Conservation (phyloP, 306 rosid genomes). For the Dryas drummondii region DNA sequence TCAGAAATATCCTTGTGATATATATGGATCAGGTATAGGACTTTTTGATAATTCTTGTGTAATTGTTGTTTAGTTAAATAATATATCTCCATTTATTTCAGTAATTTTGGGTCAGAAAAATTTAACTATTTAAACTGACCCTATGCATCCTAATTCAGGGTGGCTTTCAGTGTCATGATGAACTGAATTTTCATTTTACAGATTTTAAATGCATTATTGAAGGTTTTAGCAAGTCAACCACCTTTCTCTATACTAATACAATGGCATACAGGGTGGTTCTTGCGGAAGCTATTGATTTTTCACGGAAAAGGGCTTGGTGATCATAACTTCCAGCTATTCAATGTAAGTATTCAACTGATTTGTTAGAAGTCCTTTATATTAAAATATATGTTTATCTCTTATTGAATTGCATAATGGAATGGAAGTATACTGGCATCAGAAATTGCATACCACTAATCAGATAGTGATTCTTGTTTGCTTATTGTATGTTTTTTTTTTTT, state of each 20-base stretch:
- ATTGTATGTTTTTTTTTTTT: not conserved
- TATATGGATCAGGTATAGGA: constrained; percentile 54
- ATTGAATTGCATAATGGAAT: not conserved
- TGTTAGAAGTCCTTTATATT: not conserved
- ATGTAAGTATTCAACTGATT: constrained; percentile 49
- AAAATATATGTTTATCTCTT: not conserved
- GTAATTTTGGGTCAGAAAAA: not conserved
- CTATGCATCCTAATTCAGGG: constrained; percentile 18
- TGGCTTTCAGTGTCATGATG: constrained; percentile 25
- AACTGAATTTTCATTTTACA: constrained; percentile 38
- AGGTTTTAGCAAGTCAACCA: constrained; percentile 61
- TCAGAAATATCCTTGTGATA: constrained; percentile 42
- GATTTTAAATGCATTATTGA: constrained; percentile 71
- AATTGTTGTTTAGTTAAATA: not conserved
- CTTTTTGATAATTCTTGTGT: constrained; percentile 2
- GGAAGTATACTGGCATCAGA: not conserved
- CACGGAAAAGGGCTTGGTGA: constrained; percentile 38
- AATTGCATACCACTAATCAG: not conserved
- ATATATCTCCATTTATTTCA: constrained; percentile 7
- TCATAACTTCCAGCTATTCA: constrained; percentile 51
- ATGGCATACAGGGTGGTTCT: constrained; percentile 87
- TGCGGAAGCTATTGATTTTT: constrained; percentile 55
- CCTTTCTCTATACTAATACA: constrained; percentile 48
- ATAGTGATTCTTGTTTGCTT: not conserved
- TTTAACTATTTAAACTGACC: not conserved